Percentiles rank a stretch among this genome's conserved stretches.
Conservation (phyloP, 2,329 filamentous ascomycete species). For the Monosporascus sp. region DNA sequence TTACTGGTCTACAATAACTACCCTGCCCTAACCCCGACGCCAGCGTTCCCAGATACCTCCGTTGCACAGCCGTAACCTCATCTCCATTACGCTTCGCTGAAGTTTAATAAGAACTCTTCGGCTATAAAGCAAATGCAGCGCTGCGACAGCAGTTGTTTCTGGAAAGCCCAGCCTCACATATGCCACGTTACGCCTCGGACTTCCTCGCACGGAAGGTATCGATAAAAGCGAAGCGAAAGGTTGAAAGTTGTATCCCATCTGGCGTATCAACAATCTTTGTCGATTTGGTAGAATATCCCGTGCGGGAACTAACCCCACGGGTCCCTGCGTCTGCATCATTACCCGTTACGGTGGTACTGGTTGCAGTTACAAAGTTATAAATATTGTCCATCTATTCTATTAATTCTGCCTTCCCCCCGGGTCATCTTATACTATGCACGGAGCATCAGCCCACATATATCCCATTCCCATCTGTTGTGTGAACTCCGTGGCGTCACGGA, state of each 20-base stretch:
- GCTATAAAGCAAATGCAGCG: slow-evolving; percentile 6
- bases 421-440: neutral
- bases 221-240: neutral
- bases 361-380: neutral
- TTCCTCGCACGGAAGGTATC: neutral
- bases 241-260: neutral
- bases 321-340: neutral
- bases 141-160: slow-evolving; percentile 10
- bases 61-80: neutral
- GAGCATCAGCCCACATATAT: neutral
- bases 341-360: neutral
- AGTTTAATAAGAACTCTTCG: neutral
- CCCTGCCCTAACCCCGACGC: neutral
- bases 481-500: neutral
- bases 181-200: neutral
- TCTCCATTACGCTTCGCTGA: neutral
- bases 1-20: neutral
- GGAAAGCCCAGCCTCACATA: slow-evolving; percentile 8
- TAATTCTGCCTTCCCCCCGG: neutral
- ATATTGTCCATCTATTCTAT: neutral
- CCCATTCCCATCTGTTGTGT: neutral
- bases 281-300: neutral
- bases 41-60: neutral
- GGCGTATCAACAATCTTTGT: neutral
- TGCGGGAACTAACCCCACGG: neutral